phyloP scores from a whole-genome alignment of 495 filamentous ascomycete genomes.

The Clavariopsis aquatica region DNA sequence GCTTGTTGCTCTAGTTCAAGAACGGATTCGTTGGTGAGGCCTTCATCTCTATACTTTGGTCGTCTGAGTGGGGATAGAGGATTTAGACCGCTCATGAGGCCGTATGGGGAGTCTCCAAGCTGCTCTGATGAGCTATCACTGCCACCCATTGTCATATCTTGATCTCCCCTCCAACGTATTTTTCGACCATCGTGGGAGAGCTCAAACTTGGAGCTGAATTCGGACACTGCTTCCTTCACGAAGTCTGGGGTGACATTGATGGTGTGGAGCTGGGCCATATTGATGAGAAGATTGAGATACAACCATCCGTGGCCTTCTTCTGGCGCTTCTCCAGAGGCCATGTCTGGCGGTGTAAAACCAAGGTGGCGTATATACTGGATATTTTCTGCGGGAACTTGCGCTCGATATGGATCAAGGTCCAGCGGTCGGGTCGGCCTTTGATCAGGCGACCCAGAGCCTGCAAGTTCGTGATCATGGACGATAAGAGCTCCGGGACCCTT shows the following conservation, averaged over 20 bases:
- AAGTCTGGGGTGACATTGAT: conserved; percentile 74
- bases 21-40: conserved; percentile 4
- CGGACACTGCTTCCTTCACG: conserved; percentile 64
- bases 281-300: conserved; percentile 77
- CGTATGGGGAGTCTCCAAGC: conserved; percentile 20
- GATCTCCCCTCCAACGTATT: conserved; percentile 71
- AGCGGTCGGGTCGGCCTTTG: conserved; percentile 72
- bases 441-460: conserved; percentile 45
- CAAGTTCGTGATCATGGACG: conserved; percentile 22
- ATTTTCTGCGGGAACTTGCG: conserved; percentile 68
- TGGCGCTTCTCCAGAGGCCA: conserved; percentile 49
- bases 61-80: conserved; percentile 10
- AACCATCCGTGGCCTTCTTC: conserved; percentile 65
- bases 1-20: conserved; percentile 9
- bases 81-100: background rate
- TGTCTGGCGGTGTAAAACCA: conserved; percentile 60
- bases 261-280: conserved; percentile 78
- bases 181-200: conserved; percentile 71
- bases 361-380: conserved; percentile 74
- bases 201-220: conserved; percentile 69
- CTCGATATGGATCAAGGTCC: conserved; percentile 69
- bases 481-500: background rate
- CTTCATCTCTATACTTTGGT: conserved; percentile 6
- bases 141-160: conserved; percentile 59
- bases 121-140: conserved; percentile 49